A percentile compares a stretch with the other conserved stretches of the same genome.
Evolutionary conservation across 106 monocot species (phyloP).

Genomic region (Dioscorea alata): DNA sequence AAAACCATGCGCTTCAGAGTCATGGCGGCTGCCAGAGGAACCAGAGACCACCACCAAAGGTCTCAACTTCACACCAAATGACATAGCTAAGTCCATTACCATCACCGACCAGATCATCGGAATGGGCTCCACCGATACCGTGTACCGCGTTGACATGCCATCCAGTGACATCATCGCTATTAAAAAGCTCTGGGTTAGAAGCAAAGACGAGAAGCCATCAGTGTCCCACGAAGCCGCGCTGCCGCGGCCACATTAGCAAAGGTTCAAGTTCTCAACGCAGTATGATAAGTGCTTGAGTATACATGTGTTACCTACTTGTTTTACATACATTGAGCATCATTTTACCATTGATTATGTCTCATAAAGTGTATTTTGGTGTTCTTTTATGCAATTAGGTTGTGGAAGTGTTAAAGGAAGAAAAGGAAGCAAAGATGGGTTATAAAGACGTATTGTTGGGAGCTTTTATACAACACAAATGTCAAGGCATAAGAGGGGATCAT

Average conservation of each 20-base stretch:
- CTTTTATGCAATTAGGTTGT: too few species aligned
- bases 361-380: too few species aligned
- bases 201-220: conserved; percentile 17
- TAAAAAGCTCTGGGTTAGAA: conserved; percentile 72
- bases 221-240: background rate
- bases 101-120: conserved; percentile 62
- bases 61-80: conserved; percentile 77
- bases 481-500: too few species aligned
- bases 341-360: too few species aligned
- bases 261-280: conserved; percentile 70
- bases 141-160: conserved; percentile 85
- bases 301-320: too few species aligned
- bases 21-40: background rate
- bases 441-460: too few species aligned
- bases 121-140: conserved; percentile 65
- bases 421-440: too few species aligned
- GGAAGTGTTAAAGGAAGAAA: too few species aligned
- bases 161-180: conserved; percentile 70
- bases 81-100: conserved; percentile 53
- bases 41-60: conserved; percentile 1
- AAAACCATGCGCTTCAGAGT: conserved; percentile 17
- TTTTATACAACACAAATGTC: too few species aligned
- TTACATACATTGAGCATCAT: too few species aligned
- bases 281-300: too few species aligned
- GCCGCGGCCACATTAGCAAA: conserved; percentile 21